A percentile compares a stretch with the other conserved stretches of the same genome.
Evolutionary conservation across 2,329 filamentous ascomycete genomes (phyloP).

Genomic region (Claviceps quebecensis): DNA sequence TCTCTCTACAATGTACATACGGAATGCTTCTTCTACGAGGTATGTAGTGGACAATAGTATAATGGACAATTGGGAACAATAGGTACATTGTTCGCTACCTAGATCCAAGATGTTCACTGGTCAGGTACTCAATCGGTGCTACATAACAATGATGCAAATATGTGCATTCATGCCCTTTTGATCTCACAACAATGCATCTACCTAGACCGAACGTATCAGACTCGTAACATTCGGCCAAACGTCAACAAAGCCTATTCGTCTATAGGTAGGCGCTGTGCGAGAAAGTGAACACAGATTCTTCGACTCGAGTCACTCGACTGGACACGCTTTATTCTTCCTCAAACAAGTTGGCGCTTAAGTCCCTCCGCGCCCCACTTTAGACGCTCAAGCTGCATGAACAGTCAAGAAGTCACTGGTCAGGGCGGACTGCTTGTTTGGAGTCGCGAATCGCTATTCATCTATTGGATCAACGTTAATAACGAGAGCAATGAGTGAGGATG

Average conservation of each 20-base stretch:
- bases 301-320: constrained; percentile 1
- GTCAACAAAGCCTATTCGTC: background rate
- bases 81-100: background rate
- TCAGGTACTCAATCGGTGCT: background rate
- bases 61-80: background rate
- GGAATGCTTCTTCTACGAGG: too few species aligned
- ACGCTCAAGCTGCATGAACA: background rate
- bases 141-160: background rate
- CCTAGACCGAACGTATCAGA: background rate
- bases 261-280: background rate
- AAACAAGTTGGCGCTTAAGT: background rate
- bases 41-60: too few species aligned
- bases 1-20: too few species aligned
- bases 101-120: background rate
- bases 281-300: background rate
- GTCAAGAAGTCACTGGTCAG: background rate
- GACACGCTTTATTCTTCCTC: background rate
- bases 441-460: background rate
- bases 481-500: background rate
- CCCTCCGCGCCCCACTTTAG: background rate
- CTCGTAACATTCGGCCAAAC: background rate
- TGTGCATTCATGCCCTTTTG: background rate
- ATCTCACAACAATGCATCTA: background rate
- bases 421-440: background rate
- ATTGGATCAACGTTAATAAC: background rate